Conservation (phyloP, 2,329 filamentous ascomycete species). For the Ophiocordyceps australis region DNA sequence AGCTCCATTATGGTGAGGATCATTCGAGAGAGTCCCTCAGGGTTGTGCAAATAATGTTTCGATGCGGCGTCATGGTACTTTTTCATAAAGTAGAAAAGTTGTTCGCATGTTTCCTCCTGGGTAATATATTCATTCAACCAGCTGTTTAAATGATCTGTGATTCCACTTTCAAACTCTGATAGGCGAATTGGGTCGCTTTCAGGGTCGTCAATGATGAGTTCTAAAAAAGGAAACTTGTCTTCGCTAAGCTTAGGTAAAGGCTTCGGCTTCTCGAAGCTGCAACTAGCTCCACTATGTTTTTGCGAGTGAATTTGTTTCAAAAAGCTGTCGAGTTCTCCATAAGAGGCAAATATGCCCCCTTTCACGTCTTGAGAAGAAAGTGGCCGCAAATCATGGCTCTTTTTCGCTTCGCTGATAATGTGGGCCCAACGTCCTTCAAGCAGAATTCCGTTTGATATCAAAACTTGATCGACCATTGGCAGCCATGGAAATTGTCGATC, state of each 20-base stretch:
- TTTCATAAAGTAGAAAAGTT: too few relatives aligned
- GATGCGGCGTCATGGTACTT: constrained; percentile 15
- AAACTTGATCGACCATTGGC: background rate
- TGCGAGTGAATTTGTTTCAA: background rate
- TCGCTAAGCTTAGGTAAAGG: too few relatives aligned
- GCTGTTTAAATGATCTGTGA: constrained; percentile 14
- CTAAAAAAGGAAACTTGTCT: background rate
- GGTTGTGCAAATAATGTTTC: constrained; percentile 13
- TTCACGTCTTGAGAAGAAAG: too few relatives aligned
- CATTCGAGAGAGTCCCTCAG: constrained; percentile 31
- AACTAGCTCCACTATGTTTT: too few relatives aligned
- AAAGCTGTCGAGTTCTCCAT: background rate
- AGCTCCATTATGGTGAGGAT: constrained; percentile 34
- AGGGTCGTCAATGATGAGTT: background rate
- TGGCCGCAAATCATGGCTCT: too few relatives aligned
- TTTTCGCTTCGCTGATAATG: too few relatives aligned
- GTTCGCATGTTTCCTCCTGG: constrained; percentile 7
- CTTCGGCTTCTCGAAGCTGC: too few relatives aligned
- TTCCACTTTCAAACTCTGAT: constrained; percentile 28
- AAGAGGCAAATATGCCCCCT: background rate
- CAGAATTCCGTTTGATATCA: background rate
- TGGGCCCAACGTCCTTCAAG: background rate
- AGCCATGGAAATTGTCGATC: constrained; percentile 3
- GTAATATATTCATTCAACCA: constrained; percentile 14
- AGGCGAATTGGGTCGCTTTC: constrained; percentile 6